phyloP scores from a whole-genome alignment of 177 flowering plant genomes.

The Vitis hybrid region DNA sequence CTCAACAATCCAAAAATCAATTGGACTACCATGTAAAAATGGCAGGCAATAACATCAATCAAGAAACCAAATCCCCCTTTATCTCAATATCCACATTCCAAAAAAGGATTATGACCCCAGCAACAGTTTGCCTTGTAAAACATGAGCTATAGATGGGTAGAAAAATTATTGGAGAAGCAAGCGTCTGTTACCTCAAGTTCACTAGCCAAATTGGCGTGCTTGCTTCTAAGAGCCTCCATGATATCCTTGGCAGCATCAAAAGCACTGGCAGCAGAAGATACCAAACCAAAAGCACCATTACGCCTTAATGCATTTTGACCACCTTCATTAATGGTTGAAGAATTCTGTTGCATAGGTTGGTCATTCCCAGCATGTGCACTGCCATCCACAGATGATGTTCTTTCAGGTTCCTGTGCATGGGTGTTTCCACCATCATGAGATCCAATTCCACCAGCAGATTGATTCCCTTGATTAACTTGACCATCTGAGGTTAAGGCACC shows the following conservation, averaged over 20 bases:
- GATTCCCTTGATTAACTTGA: constrained; percentile 68
- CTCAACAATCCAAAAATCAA: not conserved
- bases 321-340: constrained; percentile 59
- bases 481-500: constrained; percentile 42
- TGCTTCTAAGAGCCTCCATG: constrained; percentile 96
- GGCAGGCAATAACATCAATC: not conserved
- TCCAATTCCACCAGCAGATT: constrained; percentile 47
- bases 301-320: constrained; percentile 69
- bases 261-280: constrained; percentile 85
- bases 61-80: not conserved
- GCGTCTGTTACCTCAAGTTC: constrained; percentile 84
- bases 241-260: constrained; percentile 98
- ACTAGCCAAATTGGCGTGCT: constrained; percentile 90
- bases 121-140: not conserved
- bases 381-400: constrained; percentile 55
- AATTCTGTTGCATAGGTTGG: constrained; percentile 57
- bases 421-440: constrained; percentile 81
- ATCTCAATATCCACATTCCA: not conserved
- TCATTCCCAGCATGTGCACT: constrained; percentile 57
- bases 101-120: not conserved
- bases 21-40: not conserved
- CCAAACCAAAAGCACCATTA: constrained; percentile 58
- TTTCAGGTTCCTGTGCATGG: constrained; percentile 83
- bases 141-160: too few species aligned
- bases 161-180: not conserved